phyloP scores from a whole-genome alignment of 2,329 filamentous ascomycete species.

The Fusarium agapanthi region DNA sequence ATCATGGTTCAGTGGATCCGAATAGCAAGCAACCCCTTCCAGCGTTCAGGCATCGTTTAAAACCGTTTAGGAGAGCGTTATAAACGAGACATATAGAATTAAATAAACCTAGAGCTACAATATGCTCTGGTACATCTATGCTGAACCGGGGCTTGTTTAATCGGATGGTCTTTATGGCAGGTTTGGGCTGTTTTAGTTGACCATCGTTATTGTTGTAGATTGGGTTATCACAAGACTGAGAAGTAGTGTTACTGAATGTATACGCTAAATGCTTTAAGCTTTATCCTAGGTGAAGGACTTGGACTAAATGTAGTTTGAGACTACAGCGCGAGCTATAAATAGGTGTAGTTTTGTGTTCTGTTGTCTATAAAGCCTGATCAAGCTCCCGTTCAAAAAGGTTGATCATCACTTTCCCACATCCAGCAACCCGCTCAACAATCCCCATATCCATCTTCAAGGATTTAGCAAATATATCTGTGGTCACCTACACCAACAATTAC shows the following conservation, averaged over 20 bases:
- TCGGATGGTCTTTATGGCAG: too few species aligned
- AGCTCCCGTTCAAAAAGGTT: neutral
- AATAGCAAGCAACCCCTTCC: neutral
- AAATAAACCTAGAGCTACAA: too few species aligned
- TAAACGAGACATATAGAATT: accelerated
- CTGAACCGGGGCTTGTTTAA: too few species aligned
- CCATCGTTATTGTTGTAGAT: too few species aligned
- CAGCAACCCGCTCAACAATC: neutral
- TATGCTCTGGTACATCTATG: neutral
- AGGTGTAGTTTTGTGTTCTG: too few species aligned
- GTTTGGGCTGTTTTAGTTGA: too few species aligned
- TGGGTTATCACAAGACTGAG: too few species aligned
- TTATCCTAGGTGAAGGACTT: neutral
- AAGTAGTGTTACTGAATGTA: neutral
- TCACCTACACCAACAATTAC: neutral
- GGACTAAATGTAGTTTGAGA: too few species aligned
- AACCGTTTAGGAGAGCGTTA: neutral
- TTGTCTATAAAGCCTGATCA: neutral
- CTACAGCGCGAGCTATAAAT: too few species aligned
- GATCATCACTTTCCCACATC: neutral
- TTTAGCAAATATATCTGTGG: neutral
- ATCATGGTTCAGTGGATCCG: neutral
- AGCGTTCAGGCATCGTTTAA: neutral
- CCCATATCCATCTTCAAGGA: neutral
- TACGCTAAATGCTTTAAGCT: accelerated